These are phyloP conservation scores for Ilyonectria mors-panacis DNA, from an alignment of 2,329 filamentous ascomycete species.

Conservation along the genomic window DNA sequence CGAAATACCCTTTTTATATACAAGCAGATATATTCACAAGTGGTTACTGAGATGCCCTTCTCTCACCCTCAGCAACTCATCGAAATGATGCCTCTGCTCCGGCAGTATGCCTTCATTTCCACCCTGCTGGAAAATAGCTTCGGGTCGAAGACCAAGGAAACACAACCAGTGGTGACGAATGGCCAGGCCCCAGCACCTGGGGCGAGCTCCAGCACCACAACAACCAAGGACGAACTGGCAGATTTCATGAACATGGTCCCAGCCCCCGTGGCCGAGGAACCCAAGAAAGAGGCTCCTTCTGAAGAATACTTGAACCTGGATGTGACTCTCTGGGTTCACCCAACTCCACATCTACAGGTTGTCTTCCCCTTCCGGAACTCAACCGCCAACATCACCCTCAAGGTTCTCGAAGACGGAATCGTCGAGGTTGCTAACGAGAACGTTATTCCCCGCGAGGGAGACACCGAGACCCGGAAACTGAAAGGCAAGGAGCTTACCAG, in stretches of 20 bases:
- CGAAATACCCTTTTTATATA: slow-evolving; percentile 77
- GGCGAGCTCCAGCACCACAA: slow-evolving; percentile 43
- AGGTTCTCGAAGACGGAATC: slow-evolving; percentile 72
- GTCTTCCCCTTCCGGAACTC: slow-evolving; percentile 66
- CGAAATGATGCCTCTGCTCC: slow-evolving; percentile 78
- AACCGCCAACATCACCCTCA: slow-evolving; percentile 69
- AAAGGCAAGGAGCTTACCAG: slow-evolving; percentile 56
- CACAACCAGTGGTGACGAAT: slow-evolving; percentile 26
- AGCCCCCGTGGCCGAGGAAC: background rate
- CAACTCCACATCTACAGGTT: slow-evolving; percentile 65
- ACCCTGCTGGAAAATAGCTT: slow-evolving; percentile 76
- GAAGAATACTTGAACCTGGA: slow-evolving; percentile 59
- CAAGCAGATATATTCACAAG: slow-evolving; percentile 80
- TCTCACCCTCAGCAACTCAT: slow-evolving; percentile 84
- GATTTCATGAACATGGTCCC: slow-evolving; percentile 48
- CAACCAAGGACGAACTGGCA: slow-evolving; percentile 52
- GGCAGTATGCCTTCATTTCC: slow-evolving; percentile 82
- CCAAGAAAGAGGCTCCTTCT: background rate
- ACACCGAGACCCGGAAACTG: slow-evolving; percentile 43
- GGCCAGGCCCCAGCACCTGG: slow-evolving; percentile 16
- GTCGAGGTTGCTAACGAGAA: slow-evolving; percentile 74
- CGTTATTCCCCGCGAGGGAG: slow-evolving; percentile 46
- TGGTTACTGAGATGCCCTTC: slow-evolving; percentile 79
- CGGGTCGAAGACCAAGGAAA: slow-evolving; percentile 52
- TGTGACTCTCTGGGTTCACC: slow-evolving; percentile 67